Percentiles rank a stretch among this genome's conserved stretches.
phyloP scores from a whole-genome alignment of 441 rosid species.

The Rhodomyrtus psidioides region DNA sequence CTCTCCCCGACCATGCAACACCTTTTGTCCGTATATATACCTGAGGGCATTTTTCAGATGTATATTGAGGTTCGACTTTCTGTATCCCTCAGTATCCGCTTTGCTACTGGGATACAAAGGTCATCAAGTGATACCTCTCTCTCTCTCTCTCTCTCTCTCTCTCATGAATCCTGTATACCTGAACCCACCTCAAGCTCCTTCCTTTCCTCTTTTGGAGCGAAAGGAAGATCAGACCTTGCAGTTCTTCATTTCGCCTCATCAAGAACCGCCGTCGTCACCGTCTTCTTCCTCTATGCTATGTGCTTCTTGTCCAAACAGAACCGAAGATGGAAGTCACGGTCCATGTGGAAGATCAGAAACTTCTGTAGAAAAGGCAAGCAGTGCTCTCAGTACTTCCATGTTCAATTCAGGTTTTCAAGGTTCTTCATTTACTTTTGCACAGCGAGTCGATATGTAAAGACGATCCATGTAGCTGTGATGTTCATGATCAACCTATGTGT shows the following conservation, averaged over 20 bases:
- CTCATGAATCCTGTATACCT: slow-evolving; percentile 23
- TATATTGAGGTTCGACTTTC: background rate
- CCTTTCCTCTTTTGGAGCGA: slow-evolving; percentile 14
- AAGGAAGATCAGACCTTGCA: slow-evolving; percentile 20
- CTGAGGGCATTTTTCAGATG: background rate
- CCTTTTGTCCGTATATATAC: background rate
- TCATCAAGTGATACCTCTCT: background rate
- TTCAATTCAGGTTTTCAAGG: background rate
- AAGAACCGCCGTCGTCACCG: background rate
- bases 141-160: background rate
- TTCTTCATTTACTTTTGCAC: background rate
- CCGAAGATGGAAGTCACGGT: slow-evolving; percentile 9
- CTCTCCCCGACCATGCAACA: background rate
- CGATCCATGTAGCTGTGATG: background rate
- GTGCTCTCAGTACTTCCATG: background rate
- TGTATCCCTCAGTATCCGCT: background rate
- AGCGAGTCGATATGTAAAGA: background rate
- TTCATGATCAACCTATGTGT: background rate
- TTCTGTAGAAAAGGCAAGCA: slow-evolving; percentile 22
- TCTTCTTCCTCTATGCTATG: slow-evolving; percentile 3
- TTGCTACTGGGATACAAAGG: background rate
- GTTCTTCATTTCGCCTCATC: slow-evolving; percentile 22
- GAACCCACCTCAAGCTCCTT: slow-evolving; percentile 12
- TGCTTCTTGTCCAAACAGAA: slow-evolving; percentile 5
- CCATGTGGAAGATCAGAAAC: background rate